Evolutionary conservation across 2,329 filamentous ascomycete species (phyloP).

Genomic region (Cordyceps javanica): DNA sequence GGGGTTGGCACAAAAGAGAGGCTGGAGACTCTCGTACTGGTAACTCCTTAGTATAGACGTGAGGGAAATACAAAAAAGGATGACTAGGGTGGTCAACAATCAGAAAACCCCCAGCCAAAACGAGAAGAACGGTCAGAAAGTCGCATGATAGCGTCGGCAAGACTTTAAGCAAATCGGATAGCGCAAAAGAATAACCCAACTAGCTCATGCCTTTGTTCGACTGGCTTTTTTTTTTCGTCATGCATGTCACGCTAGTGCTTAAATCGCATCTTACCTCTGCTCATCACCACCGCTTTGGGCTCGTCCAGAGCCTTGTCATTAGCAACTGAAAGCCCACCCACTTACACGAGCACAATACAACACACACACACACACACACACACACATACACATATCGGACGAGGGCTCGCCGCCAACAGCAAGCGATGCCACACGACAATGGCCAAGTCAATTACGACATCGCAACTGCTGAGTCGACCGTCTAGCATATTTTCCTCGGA

Average conservation of each 20-base stretch:
- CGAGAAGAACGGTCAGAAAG: no score
- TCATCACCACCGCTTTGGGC: no score
- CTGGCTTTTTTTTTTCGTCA: not conserved
- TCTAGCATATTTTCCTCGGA: not conserved
- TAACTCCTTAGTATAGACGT: not conserved
- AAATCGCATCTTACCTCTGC: conserved; percentile 6
- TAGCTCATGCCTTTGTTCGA: not conserved
- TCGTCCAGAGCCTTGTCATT: not conserved
- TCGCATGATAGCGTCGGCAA: no score
- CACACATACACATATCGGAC: no score
- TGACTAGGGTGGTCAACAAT: no score
- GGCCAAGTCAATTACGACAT: not conserved
- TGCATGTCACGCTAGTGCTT: not conserved
- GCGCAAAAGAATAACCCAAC: no score
- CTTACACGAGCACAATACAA: not conserved
- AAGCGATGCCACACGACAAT: not conserved
- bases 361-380: not conserved
- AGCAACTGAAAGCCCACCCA: not conserved
- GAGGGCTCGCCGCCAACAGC: not conserved
- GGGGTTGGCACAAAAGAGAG: not conserved
- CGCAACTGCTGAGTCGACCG: not conserved
- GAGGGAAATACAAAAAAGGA: not conserved
- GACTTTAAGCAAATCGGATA: no score
- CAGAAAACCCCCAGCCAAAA: no score
- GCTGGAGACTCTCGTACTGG: not conserved